Evolutionary conservation across 108 stramenopile genomes (phyloP), one percentile per base, ranked within the genome.

Genomic region (Nannochloropsis granulata): DNA sequence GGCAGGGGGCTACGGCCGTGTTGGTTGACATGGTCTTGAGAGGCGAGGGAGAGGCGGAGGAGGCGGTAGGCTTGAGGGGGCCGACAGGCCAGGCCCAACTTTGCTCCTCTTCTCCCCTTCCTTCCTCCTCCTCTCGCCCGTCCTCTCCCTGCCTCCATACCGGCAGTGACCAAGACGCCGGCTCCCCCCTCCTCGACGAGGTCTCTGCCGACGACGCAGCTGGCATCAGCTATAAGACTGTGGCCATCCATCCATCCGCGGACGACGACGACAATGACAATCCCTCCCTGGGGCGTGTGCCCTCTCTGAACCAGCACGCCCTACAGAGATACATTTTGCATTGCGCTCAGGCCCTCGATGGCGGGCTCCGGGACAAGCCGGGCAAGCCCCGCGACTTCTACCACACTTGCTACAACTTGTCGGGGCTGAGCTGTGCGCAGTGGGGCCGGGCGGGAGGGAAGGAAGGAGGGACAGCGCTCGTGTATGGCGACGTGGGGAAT

Each of bases 391-490:
- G 96, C 21, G 99, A 99, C 87, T 98, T 95, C 86, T 98, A 99
- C 86, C 99, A 99, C 91, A 93, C 94, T 7, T 98, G 98, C 90
- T 99, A 99, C 94, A 95, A 94, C 79, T 88, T 99, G 23, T 92
- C 92, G 82, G 98, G 98, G 0, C 89, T 99, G 24, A 93, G 94
- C 42, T 91, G 96, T 9, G 90, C 95, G 12, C 97, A 98, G 90
- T 94, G 95, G 83, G 90, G 85, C 45, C 80, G 85, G 21, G n/a
- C 81, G 14, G 81, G 56, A 71, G n/a, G 56, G 56, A 71, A 71
- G 16, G 21, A 46, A 46, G 16, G n/a, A 71, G n/a, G 16, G 56
- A 16, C 21, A 71, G 56, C 79, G 23, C 25, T 71, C 13, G 44
- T 43, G 21, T 90, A 91, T 80, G 93, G 92, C 12, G 86, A 92